Conservation (phyloP, 768 basidiomycete genomes). For the Amanita muscaria region DNA sequence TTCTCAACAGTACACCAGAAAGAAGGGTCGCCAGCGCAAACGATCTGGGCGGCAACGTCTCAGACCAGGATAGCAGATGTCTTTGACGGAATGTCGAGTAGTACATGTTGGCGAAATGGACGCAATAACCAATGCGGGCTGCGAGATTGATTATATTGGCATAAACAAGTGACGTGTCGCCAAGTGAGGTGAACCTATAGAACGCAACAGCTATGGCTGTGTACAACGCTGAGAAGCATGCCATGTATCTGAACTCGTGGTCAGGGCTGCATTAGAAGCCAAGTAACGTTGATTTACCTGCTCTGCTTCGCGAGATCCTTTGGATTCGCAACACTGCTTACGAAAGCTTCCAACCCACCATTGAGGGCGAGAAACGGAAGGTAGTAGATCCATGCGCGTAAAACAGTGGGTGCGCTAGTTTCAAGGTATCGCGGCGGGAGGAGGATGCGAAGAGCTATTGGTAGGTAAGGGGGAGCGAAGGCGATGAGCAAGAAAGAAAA, state of each 20-base stretch:
- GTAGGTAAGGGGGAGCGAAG: slow-evolving; percentile 71
- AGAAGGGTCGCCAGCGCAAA: not conserved
- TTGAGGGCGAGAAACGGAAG: slow-evolving; percentile 88
- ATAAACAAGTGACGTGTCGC: slow-evolving; percentile 66
- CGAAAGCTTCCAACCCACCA: slow-evolving; percentile 86
- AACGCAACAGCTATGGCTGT: slow-evolving; percentile 41
- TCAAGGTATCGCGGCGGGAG: slow-evolving; percentile 61
- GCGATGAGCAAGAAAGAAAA: slow-evolving; percentile 62
- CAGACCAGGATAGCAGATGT: slow-evolving; percentile 5
- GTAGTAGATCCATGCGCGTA: slow-evolving; percentile 78
- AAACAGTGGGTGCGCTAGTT: slow-evolving; percentile 74
- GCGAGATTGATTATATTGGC: slow-evolving; percentile 66
- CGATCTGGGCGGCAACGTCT: not conserved
- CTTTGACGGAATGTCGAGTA: slow-evolving; percentile 17
- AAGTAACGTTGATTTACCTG: slow-evolving; percentile 26
- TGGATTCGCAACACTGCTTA: slow-evolving; percentile 67
- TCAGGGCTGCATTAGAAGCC: not conserved
- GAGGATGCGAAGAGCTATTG: slow-evolving; percentile 56
- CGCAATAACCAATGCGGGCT: slow-evolving; percentile 53
- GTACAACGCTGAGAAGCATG: slow-evolving; percentile 64
- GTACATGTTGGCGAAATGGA: slow-evolving; percentile 39
- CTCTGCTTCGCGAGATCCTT: slow-evolving; percentile 64
- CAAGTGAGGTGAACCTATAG: slow-evolving; percentile 35
- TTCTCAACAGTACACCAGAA: not conserved
- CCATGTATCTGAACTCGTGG: slow-evolving; percentile 52